Evolutionary conservation across 352 stramenopile genomes (phyloP), one percentile per base, ranked within the genome.

Genomic region (Pythium volutum): DNA sequence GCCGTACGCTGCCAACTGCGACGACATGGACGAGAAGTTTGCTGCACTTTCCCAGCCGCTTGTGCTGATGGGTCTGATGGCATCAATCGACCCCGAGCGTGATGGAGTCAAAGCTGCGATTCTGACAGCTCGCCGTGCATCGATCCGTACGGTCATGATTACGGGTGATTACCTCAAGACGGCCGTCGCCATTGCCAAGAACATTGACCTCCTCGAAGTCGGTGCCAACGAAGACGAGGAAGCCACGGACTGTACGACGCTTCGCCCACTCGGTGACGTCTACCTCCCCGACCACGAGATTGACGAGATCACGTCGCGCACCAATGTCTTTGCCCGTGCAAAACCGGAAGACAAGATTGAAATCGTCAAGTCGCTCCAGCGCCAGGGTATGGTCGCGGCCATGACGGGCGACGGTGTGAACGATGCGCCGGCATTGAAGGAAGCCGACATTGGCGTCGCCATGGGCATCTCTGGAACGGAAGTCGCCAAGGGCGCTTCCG

Each of bases 401-500:
- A 94, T 95, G 85, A 92, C 81, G 26, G 83, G 83, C 69, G 88
- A 97, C 64, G 91, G 91, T 73, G 89, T 97, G 26, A 98, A 98
- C 71, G 91, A 98, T 71, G 89, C 93, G 8, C 87, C 93, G 16
- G 91, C 90, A 3, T 68, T 97, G 7, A 99, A 98, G 68, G 95
- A 90, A 39, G 84, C 94, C 4, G 93, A 98, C 64, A 98, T 99
- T 66, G 92, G 93, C 63, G 89, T 99, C 36, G 96, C 95, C 4
- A 99, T 99, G 97, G 97, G 97, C 33, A 93, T 99, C 61, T 93
- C 94, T 7, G 97, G 97, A 34, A 99, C 96, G 7, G 88, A 98
- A 74, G 97, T 99, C 42, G 97, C 97, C 2, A 99, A 99, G 75
- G 95, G 98, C 54, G 97, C 97, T 2, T 97, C 96, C 0, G 96